A percentile compares a stretch with the other conserved stretches of the same genome.
Conservation (phyloP, 1,284 basidiomycete species). For the Pterulicium gracile region DNA sequence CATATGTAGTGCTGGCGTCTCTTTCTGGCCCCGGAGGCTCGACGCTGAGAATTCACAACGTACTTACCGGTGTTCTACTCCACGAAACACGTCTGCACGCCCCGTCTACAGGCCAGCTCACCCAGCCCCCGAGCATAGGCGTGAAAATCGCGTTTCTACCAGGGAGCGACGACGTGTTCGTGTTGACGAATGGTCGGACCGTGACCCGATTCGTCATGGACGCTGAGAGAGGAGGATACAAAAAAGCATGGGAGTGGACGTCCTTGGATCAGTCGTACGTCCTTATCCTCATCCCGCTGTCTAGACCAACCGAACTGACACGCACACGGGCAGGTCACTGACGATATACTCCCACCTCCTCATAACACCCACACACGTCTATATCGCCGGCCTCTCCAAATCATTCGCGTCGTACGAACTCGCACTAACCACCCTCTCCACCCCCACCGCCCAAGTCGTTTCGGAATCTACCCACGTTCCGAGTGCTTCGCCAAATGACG, state of each 20-base stretch:
- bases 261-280: slow-evolving; percentile 53
- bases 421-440: slow-evolving; percentile 49
- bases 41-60: slow-evolving; percentile 62
- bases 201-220: slow-evolving; percentile 35
- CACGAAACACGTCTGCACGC: slow-evolving; percentile 56
- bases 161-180: slow-evolving; percentile 31
- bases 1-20: slow-evolving; percentile 47
- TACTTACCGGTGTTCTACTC: slow-evolving; percentile 54
- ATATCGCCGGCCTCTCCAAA: slow-evolving; percentile 60
- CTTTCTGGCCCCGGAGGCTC: slow-evolving; percentile 71
- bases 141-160: slow-evolving; percentile 28
- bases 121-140: slow-evolving; percentile 40
- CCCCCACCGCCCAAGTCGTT: slow-evolving; percentile 44
- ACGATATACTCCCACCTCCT: slow-evolving; percentile 56
- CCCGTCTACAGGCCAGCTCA: slow-evolving; percentile 28
- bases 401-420: slow-evolving; percentile 54
- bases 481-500: slow-evolving; percentile 40
- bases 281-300: background rate
- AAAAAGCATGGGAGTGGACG: slow-evolving; percentile 46
- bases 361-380: slow-evolving; percentile 41
- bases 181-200: slow-evolving; percentile 49
- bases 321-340: slow-evolving; percentile 42
- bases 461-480: slow-evolving; percentile 40
- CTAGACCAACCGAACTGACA: too few relatives aligned
- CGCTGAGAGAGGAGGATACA: slow-evolving; percentile 31